Evolutionary conservation across 1,284 basidiomycete genomes (phyloP), one percentile per base, ranked within the genome.

Genomic region (Naganishia albida): DNA sequence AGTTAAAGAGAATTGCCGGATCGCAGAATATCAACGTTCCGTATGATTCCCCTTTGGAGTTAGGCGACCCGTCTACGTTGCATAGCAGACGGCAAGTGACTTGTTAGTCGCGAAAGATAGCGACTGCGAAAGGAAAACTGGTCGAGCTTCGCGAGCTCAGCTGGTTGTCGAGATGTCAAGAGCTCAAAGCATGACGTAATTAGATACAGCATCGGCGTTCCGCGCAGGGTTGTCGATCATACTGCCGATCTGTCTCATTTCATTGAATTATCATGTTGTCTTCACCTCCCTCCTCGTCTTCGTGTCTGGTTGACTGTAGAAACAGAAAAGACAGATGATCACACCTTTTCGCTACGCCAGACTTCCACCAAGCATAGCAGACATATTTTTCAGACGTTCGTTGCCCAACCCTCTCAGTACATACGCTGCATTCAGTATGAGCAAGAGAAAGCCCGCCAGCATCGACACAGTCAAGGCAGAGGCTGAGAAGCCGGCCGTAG

Each of bases 341-440:
- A n/a, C n/a, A n/a, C n/a, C n/a, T n/a, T n/a, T n/a, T n/a, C n/a
- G n/a, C n/a, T n/a, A n/a, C n/a, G n/a, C n/a, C n/a, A n/a, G n/a
- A 3, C 42, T 43, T 15, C 42, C 10, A 34, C 6, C 4, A 34
- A 34, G 34, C 34, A 34, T 18, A 20, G 16, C 13, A 20, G 7
- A 15, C 6, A 15, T 43, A 4, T 3, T 3, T 15, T 6, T 4
- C 42, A 6, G 42, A 15, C 42, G n/a, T 43, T 15, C 16, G 13
- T 15, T 15, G 16, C n/a, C 42, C 16, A 43, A 4, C 13, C 12
- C 49, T n/a, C n/a, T 18, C 51, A 53, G n/a, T 6, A 34, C 30
- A 53, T 53, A 53, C 34, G 20, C n/a, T 1, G n/a, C 34, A 8
- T 53, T 30, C 6, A 53, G n/a, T 18, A 53, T 53, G 51, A 53